Percentiles rank a stretch among this genome's conserved stretches.
Conservation (phyloP, 2,329 filamentous ascomycete genomes). For the Raffaelea ambrosiae region DNA sequence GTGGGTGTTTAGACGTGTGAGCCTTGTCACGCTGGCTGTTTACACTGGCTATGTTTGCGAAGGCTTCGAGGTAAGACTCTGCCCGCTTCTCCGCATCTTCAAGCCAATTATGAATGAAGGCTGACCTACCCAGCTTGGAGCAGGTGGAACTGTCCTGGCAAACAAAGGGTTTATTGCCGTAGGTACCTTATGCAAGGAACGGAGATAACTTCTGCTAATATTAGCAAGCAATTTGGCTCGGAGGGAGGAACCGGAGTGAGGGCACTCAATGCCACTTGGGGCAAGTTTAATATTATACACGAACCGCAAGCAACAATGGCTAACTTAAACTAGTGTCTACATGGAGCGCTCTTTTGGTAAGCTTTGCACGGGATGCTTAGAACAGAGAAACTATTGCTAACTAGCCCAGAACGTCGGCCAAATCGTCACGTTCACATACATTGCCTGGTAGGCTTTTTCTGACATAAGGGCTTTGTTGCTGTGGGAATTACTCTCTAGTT, state of each 20-base stretch:
- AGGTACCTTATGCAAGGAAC: too few species aligned
- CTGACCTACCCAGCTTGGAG: too few species aligned
- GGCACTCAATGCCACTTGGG: conserved; percentile 4
- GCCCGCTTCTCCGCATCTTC: too few species aligned
- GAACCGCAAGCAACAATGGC: too few species aligned
- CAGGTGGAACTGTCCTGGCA: conserved; percentile 4
- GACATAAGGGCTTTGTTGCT: too few species aligned
- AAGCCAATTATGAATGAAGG: too few species aligned
- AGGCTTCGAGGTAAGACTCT: too few species aligned
- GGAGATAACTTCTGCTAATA: too few species aligned
- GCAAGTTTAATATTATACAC: too few species aligned
- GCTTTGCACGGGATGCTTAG: background rate
- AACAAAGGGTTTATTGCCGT: too few species aligned
- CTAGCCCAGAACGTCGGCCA: conserved; percentile 6
- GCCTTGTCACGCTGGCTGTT: conserved; percentile 4
- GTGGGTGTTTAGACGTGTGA: conserved; percentile 5
- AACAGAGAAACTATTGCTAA: too few species aligned
- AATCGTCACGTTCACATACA: conserved; percentile 8
- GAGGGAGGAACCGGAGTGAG: conserved; percentile 2
- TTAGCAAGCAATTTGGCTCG: conserved; percentile 8
- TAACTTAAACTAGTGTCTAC: conserved; percentile 1
- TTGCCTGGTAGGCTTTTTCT: conserved; percentile 2
- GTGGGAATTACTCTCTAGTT: too few species aligned
- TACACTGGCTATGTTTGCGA: conserved; percentile 10
- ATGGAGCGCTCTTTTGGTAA: conserved; percentile 5